Conservation (phyloP, 768 basidiomycete species). For the Tricholoma terreum region DNA sequence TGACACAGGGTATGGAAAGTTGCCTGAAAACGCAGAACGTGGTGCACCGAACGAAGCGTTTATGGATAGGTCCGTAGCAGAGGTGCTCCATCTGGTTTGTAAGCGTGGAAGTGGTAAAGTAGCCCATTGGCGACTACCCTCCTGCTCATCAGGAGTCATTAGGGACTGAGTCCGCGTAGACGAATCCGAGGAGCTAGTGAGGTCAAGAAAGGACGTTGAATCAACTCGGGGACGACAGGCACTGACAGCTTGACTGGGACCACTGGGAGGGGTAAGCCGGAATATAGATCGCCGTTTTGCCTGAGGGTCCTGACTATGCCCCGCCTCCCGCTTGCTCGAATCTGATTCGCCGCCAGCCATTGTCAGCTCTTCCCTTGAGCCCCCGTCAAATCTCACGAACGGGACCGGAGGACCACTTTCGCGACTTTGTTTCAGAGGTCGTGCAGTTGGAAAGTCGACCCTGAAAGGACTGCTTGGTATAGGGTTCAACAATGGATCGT, state of each 20-base stretch:
- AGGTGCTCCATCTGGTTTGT: slow-evolving; percentile 42
- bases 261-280: slow-evolving; percentile 25
- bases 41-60: slow-evolving; percentile 10
- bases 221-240: slow-evolving; percentile 9
- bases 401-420: background rate
- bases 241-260: slow-evolving; percentile 9
- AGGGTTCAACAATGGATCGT: slow-evolving; percentile 1
- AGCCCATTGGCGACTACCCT: background rate
- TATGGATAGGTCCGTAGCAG: slow-evolving; percentile 8
- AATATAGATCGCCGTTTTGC: slow-evolving; percentile 14
- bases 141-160: slow-evolving; percentile 9
- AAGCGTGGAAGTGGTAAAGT: background rate
- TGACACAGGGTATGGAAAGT: slow-evolving; percentile 45
- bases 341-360: background rate
- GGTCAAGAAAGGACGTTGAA: slow-evolving; percentile 37
- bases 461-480: slow-evolving; percentile 10
- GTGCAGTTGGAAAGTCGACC: slow-evolving; percentile 6
- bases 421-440: background rate
- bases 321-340: slow-evolving; percentile 4
- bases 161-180: slow-evolving; percentile 22
- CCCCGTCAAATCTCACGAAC: background rate
- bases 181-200: slow-evolving; percentile 29
- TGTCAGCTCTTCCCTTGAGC: background rate
- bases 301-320: slow-evolving; percentile 15
- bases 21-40: slow-evolving; percentile 21